Evolutionary conservation across 768 basidiomycete species (phyloP), one percentile per base, ranked within the genome.

Genomic region (Terana coerulea): DNA sequence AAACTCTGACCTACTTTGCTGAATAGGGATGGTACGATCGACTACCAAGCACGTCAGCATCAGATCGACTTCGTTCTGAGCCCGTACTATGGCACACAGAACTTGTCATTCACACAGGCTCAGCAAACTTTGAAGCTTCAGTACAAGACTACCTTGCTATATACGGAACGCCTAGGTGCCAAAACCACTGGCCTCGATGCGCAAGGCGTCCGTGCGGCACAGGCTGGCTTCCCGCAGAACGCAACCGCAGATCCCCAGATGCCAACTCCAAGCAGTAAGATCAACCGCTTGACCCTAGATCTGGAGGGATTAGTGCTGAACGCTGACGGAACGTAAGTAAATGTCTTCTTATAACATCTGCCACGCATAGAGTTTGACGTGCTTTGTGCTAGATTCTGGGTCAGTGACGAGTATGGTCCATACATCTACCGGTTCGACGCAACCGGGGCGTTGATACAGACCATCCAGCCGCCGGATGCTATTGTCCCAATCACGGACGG

Each of bases 391-490:
- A 82, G 80, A 0, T 81, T 74, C 65, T 85, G 80, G 82, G 70
- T 79, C 26, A 80, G 79, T 57, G 85, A 86, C 60, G 84, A 86
- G 66, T 86, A 86, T 56, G 84, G 83, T 1, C 81, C 81, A 3
- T 81, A 81, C 58, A 79, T 86, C 55, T 83, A 85, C 64, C 73
- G 70, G 14, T 78, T 78, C 63, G 65, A 72, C 0, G 59, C 71
- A 0, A 61, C 64, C 22, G 82, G 83, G 1, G 58, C 72, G 1
- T 66, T 86, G 5, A 62, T 84, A 19, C 72, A 77, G 55, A 76
- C 78, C 1, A 83, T 86, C 36, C 72, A 79, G 59, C 82, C 83
- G 0, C 81, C 81, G 0, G 59, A 69, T 3, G 83, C 85, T 0
- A 69, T 82, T 24, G 67, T 84, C 0, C 85, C 86, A 0, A 53